Percentiles rank a stretch among this genome's conserved stretches.
These are phyloP conservation scores for Coemansia sp. DNA, from an alignment of 192 early-diverging fungal species.

Conservation along the genomic window DNA sequence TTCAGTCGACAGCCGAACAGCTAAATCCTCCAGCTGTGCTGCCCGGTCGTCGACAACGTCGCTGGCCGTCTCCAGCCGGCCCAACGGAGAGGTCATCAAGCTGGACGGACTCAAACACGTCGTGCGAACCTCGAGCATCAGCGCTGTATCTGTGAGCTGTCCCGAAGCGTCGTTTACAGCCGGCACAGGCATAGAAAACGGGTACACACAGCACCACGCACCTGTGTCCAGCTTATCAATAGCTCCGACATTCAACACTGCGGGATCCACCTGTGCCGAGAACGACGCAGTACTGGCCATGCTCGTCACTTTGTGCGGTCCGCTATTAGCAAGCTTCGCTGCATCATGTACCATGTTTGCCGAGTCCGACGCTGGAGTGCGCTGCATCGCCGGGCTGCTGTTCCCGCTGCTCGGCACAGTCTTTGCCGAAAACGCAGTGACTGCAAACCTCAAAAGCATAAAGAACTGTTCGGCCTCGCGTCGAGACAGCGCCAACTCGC, in stretches of 20 bases:
- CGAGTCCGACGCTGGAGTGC: not conserved
- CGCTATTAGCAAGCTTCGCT: not conserved
- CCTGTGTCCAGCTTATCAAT: constrained; percentile 23
- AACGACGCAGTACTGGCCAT: constrained; percentile 14
- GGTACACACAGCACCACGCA: constrained; percentile 39
- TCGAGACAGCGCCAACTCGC: constrained; percentile 28
- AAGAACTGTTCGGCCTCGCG: constrained; percentile 30
- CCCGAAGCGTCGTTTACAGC: not conserved
- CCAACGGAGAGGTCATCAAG: not conserved
- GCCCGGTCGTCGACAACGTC: constrained; percentile 12
- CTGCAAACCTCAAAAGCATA: constrained; percentile 12
- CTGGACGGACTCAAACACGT: constrained; percentile 12
- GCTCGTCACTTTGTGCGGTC: constrained; percentile 6
- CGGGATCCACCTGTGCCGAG: not conserved
- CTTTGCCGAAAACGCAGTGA: constrained; percentile 29
- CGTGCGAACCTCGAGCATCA: constrained; percentile 40
- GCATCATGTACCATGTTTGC: not conserved
- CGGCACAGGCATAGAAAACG: constrained; percentile 21
- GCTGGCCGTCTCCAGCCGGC: constrained; percentile 8
- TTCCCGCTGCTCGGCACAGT: constrained; percentile 4
- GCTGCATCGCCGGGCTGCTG: constrained; percentile 5
- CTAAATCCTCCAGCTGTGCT: constrained; percentile 41
- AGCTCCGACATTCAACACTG: not conserved
- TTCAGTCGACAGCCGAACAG: constrained; percentile 23
- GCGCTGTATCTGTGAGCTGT: constrained; percentile 12